Evolutionary conservation across 78 protist genomes (phyloP), one percentile per base, ranked within the genome.

Genomic region (Salpingoeca rosetta): DNA sequence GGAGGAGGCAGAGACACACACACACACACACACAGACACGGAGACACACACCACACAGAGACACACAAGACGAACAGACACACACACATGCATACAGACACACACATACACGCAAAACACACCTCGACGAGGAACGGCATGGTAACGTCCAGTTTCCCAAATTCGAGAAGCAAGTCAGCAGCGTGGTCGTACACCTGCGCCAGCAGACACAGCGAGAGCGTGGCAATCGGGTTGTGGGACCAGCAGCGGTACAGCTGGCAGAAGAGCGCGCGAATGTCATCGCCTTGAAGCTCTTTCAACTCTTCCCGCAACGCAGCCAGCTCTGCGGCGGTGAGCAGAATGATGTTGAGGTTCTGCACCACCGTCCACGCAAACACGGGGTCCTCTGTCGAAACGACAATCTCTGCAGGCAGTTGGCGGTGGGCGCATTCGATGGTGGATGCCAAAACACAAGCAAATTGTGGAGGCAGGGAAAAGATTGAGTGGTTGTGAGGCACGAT

Each of bases 111-210:
- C n/a, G n/a, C n/a, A 17, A 51, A 17, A 51, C 65, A 17, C 17
- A 51, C 65, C 45, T 97, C 97, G 80, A 97, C 84, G 43, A 97
- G 94, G 82, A 96, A 86, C 43, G 44, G 45, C 37, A 94, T 94
- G 10, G 94, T 90, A 51, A 95, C 76, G 73, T 95, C 97, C 38
- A 89, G 31, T 42, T 90, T 89, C 27, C 94, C 89, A 41, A 92
- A 90, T 12, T 31, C 26, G 37, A 0, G 3, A 28, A 94, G 27
- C 31, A 94, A 86, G 3, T 51, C 76, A 3, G 72, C 1, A 1
- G 96, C 95, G 24, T 86, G 96, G 43, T 85, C 76, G 91, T 92
- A 94, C 36, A 76, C 85, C 76, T 88, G 82, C 36, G 93, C 79
- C 73, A 95, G 91, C 26, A 91, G 85, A 43, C 97, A 94, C 27